Conservation (phyloP, 1,284 basidiomycete species). For the Trichosporon asahii region DNA sequence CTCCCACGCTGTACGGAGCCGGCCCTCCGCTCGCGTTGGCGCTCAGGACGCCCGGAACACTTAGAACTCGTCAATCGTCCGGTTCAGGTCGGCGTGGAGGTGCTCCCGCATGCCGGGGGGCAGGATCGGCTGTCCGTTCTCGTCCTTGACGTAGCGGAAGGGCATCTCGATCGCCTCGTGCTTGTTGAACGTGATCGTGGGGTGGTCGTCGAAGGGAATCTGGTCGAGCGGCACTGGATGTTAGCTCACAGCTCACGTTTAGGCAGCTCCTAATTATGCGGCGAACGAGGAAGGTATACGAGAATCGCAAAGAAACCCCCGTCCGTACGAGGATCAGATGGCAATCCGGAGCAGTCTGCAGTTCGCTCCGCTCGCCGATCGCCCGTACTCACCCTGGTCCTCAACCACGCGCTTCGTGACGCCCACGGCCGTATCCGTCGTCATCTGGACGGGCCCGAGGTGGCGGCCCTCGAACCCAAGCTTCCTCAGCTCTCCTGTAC, state of each 20-base stretch:
- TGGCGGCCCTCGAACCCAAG: conserved; percentile 82
- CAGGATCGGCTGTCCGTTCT: conserved; percentile 61
- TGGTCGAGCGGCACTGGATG: conserved; percentile 61
- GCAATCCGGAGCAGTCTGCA: no score
- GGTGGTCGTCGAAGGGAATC: conserved; percentile 74
- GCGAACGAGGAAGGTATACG: no score
- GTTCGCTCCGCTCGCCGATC: neutral
- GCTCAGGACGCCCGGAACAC: neutral
- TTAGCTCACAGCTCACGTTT: neutral
- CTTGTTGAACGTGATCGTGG: conserved; percentile 77
- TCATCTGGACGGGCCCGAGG: conserved; percentile 88
- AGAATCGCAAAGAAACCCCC: no score
- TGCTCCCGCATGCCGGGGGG: conserved; percentile 85
- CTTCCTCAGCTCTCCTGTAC: conserved; percentile 76
- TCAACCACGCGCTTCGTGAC: conserved; percentile 85
- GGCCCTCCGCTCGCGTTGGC: no score
- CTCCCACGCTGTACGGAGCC: no score
- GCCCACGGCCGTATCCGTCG: conserved; percentile 92
- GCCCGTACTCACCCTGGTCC: conserved; percentile 61
- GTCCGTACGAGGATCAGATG: no score
- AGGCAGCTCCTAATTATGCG: no score
- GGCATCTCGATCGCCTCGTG: conserved; percentile 92
- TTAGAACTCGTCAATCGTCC: conserved; percentile 65
- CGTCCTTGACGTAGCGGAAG: conserved; percentile 64
- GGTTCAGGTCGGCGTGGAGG: conserved; percentile 77